Percentiles rank a stretch among this genome's conserved stretches.
Evolutionary conservation across 192 early-diverging fungal genomes (phyloP).

Genomic region (Chytriomyces sp.): DNA sequence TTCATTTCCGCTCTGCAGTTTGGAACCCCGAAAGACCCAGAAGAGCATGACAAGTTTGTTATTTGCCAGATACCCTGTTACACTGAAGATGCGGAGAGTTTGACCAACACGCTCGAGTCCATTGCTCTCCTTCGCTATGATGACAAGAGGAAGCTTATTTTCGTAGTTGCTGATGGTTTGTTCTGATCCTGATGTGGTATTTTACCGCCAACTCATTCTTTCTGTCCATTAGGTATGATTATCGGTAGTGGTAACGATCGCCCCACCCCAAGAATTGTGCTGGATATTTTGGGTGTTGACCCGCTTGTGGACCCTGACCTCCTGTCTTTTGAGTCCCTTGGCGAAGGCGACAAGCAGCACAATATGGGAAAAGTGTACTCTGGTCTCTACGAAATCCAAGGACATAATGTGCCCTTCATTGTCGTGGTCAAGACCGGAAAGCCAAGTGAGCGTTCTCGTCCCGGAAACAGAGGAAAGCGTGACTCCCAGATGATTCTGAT

Average conservation of each 20-base stretch:
- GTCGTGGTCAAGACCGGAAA: slow-evolving; percentile 94
- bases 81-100: slow-evolving; percentile 85
- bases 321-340: slow-evolving; percentile 80
- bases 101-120: slow-evolving; percentile 83
- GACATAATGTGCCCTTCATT: slow-evolving; percentile 88
- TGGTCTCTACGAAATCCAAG: slow-evolving; percentile 86
- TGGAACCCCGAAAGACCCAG: slow-evolving; percentile 68
- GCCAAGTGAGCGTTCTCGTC: slow-evolving; percentile 78
- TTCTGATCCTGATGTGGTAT: not conserved
- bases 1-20: slow-evolving; percentile 93
- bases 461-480: slow-evolving; percentile 77
- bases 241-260: slow-evolving; percentile 94
- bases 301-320: slow-evolving; percentile 66
- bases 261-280: slow-evolving; percentile 94
- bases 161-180: slow-evolving; percentile 87
- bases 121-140: slow-evolving; percentile 77
- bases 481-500: slow-evolving; percentile 86
- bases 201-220: slow-evolving; percentile 13
- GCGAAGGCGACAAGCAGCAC: slow-evolving; percentile 86
- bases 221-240: slow-evolving; percentile 59
- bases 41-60: slow-evolving; percentile 91
- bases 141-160: slow-evolving; percentile 85
- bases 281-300: slow-evolving; percentile 76
- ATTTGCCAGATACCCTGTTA: slow-evolving; percentile 86
- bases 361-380: slow-evolving; percentile 98